Evolutionary conservation across 1,284 basidiomycete genomes (phyloP).

Genomic region (Phenoliferia sp.): DNA sequence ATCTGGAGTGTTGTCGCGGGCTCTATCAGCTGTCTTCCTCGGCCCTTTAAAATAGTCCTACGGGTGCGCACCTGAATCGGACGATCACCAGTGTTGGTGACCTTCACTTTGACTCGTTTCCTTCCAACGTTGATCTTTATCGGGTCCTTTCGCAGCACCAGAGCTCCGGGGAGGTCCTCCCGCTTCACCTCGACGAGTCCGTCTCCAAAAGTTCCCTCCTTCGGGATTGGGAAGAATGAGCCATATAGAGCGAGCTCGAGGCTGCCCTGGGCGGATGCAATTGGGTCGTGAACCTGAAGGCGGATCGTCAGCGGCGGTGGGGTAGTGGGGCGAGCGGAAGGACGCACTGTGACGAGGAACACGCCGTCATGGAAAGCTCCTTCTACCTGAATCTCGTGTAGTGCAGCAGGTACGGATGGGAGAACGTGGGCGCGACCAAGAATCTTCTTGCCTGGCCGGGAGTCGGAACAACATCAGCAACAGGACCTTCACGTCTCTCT

Average conservation of each 20-base stretch:
- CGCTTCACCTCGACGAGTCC: slow-evolving; percentile 45
- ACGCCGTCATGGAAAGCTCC: slow-evolving; percentile 83
- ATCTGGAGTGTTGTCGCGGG: slow-evolving; percentile 49
- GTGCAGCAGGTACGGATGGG: slow-evolving; percentile 47
- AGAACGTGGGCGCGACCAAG: slow-evolving; percentile 88
- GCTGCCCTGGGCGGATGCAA: slow-evolving; percentile 76
- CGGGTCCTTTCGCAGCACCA: slow-evolving; percentile 61
- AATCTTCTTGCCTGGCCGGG: slow-evolving; percentile 62
- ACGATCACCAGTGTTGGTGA: slow-evolving; percentile 89
- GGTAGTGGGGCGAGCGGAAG: slow-evolving; percentile 3
- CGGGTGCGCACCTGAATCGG: slow-evolving; percentile 69
- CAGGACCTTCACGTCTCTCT: background rate
- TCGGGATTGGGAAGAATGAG: slow-evolving; percentile 81
- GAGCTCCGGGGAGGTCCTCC: slow-evolving; percentile 32
- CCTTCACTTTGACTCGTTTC: slow-evolving; percentile 63
- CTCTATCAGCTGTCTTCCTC: background rate
- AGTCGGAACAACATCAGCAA: background rate
- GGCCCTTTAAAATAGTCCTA: background rate
- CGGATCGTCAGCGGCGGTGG: background rate
- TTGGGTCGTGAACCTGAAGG: slow-evolving; percentile 63
- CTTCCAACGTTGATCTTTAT: slow-evolving; percentile 73
- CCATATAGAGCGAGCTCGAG: slow-evolving; percentile 80
- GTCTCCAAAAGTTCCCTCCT: slow-evolving; percentile 59
- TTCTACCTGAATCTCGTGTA: slow-evolving; percentile 81
- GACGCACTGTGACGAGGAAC: slow-evolving; percentile 77